A percentile compares a stretch with the other conserved stretches of the same genome.
Evolutionary conservation across 768 basidiomycete species (phyloP).

Genomic region (Lentinula sp.): DNA sequence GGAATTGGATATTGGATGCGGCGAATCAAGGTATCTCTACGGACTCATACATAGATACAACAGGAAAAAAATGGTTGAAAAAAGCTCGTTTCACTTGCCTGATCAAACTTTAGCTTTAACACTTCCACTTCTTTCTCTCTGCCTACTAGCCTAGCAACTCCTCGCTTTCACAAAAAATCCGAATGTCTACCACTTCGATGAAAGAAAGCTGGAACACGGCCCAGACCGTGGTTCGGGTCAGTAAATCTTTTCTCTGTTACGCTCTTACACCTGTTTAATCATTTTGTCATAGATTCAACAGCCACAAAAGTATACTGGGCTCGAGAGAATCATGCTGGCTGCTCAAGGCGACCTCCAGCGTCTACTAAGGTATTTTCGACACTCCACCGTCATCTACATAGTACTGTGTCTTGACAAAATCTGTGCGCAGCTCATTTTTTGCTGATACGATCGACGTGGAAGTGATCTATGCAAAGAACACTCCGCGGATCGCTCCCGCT

Average conservation of each 20-base stretch:
- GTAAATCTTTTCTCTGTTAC: neutral
- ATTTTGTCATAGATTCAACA: neutral
- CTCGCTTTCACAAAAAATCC: neutral
- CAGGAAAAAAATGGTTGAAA: neutral
- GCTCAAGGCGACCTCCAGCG: conserved; percentile 69
- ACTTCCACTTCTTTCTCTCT: neutral
- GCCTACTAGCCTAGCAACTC: neutral
- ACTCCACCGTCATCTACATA: conserved; percentile 1
- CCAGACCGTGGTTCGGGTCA: neutral
- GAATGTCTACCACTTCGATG: neutral
- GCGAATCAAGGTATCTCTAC: too few species aligned
- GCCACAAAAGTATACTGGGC: conserved; percentile 28
- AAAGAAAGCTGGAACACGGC: conserved; percentile 2
- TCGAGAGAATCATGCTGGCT: conserved; percentile 67
- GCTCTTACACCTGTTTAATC: neutral
- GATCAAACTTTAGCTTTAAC: neutral
- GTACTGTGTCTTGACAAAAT: neutral
- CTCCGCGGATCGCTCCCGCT: conserved; percentile 21
- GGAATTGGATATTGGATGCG: neutral
- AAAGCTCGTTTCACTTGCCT: neutral
- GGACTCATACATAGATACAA: neutral
- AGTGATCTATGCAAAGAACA: conserved; percentile 42
- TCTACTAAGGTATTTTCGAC: conserved; percentile 46
- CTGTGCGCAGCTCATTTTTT: conserved; percentile 51
- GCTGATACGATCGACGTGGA: conserved; percentile 54